Evolutionary conservation across 176 grass and related monocot genomes (phyloP).

Genomic region (Urochloa ruziziensis): DNA sequence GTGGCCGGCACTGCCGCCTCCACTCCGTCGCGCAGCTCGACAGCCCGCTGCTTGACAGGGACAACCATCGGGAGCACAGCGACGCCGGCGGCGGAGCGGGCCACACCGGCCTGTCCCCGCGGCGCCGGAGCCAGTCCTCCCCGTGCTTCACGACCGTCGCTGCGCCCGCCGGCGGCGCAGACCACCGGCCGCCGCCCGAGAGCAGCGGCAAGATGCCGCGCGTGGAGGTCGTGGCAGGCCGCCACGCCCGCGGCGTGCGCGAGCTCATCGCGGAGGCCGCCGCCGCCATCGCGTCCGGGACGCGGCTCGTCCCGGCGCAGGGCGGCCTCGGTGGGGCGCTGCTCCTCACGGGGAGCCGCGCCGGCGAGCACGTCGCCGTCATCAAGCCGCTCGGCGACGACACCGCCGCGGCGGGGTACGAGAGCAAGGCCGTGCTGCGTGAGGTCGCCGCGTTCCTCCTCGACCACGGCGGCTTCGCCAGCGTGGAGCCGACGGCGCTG

Average conservation of each 20-base stretch:
- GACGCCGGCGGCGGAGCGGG: not conserved
- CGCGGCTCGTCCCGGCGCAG: slow-evolving; percentile 45
- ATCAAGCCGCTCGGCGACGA: slow-evolving; percentile 64
- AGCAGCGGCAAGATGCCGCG: slow-evolving; percentile 24
- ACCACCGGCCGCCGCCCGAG: not conserved
- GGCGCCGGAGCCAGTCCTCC: slow-evolving; percentile 51
- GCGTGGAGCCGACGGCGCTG: slow-evolving; percentile 68
- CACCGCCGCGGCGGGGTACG: not conserved
- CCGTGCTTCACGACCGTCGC: slow-evolving; percentile 47
- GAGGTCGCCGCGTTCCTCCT: slow-evolving; percentile 93
- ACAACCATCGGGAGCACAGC: slow-evolving; percentile 23
- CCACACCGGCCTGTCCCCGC: slow-evolving; percentile 41
- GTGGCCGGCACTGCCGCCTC: slow-evolving; percentile 58
- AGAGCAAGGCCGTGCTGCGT: slow-evolving; percentile 46
- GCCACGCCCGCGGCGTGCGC: slow-evolving; percentile 44
- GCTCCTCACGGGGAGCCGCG: slow-evolving; percentile 50
- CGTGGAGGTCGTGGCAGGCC: slow-evolving; percentile 54
- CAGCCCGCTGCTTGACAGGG: slow-evolving; percentile 23
- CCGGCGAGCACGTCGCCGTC: slow-evolving; percentile 63
- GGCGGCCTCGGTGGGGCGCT: slow-evolving; percentile 54
- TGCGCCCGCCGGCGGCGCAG: not conserved
- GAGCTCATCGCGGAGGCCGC: slow-evolving; percentile 69
- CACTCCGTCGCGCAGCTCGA: slow-evolving; percentile 56
- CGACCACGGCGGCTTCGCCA: slow-evolving; percentile 72
- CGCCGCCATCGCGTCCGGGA: slow-evolving; percentile 55